phyloP scores from a whole-genome alignment of 768 basidiomycete species.

The Mycena kentingensis region DNA sequence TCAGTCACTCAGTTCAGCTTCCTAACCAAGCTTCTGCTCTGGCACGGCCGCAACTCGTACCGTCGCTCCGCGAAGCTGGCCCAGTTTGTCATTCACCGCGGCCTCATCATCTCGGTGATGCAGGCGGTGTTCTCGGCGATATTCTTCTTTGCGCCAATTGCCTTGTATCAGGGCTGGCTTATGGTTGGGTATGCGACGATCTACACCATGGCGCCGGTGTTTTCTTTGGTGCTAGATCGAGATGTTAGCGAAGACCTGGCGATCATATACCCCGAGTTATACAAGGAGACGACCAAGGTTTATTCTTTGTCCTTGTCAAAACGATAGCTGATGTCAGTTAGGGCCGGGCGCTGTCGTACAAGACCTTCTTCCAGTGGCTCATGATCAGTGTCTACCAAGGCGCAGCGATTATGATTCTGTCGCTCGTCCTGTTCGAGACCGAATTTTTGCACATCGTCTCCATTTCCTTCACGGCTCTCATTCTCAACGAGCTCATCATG shows the following conservation, averaged over 20 bases:
- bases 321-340: conserved; percentile 31
- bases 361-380: conserved; percentile 98
- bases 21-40: conserved; percentile 93
- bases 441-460: conserved; percentile 98
- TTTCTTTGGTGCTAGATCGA: conserved; percentile 92
- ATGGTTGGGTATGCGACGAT: conserved; percentile 96
- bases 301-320: conserved; percentile 12
- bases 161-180: conserved; percentile 96
- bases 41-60: conserved; percentile 99
- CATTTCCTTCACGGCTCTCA: conserved; percentile 94
- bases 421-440: conserved; percentile 91
- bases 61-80: conserved; percentile 96
- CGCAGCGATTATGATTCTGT: conserved; percentile 98
- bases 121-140: conserved; percentile 95
- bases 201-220: conserved; percentile 98
- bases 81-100: conserved; percentile 98
- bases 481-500: conserved; percentile 98
- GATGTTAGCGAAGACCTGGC: conserved; percentile 97
- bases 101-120: conserved; percentile 95
- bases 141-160: conserved; percentile 94
- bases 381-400: conserved; percentile 99
- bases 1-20: conserved; percentile 96
- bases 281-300: conserved; percentile 97
- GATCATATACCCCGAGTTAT: conserved; percentile 93
- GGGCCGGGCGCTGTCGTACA: conserved; percentile 94